Percentiles rank a stretch among this genome's conserved stretches.
Evolutionary conservation across 345 rosid genomes (phyloP).

Genomic region (Gossypium sturtianum): DNA sequence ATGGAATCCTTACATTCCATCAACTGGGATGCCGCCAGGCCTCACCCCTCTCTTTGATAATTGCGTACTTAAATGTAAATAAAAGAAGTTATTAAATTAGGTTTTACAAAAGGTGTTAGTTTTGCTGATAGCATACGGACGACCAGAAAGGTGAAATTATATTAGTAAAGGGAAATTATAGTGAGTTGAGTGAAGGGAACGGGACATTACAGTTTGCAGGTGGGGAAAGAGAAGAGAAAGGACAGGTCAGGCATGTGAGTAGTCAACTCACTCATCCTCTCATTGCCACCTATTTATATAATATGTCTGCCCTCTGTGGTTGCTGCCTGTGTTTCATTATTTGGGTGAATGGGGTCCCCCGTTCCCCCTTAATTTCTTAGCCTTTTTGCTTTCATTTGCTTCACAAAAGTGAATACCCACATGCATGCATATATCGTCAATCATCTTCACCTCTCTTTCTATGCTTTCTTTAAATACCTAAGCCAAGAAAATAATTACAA

Average conservation of each 20-base stretch:
- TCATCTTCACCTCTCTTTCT: neutral
- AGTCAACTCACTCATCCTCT: neutral
- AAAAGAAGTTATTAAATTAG: too few species aligned
- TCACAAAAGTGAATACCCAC: neutral
- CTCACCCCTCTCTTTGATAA: too few species aligned
- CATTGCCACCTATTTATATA: neutral
- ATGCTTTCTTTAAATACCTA: neutral
- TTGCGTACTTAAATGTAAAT: too few species aligned
- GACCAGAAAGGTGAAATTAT: too few species aligned
- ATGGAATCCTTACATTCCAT: neutral
- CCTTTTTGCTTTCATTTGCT: neutral
- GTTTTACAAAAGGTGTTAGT: too few species aligned
- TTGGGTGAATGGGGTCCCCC: conserved; percentile 1
- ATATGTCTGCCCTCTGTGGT: neutral
- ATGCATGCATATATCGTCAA: neutral
- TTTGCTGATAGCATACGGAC: too few species aligned
- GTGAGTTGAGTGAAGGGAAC: neutral
- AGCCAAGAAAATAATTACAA: neutral
- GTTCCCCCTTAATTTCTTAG: neutral
- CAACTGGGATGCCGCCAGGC: neutral
- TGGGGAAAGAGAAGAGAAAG: too few species aligned
- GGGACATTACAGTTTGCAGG: neutral
- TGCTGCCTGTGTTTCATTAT: conserved; percentile 1
- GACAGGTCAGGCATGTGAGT: conserved; percentile 4
- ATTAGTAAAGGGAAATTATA: too few species aligned